Evolutionary conservation across 139 green algal genomes (phyloP).

Genomic region (Ettlia oleoabundans): DNA sequence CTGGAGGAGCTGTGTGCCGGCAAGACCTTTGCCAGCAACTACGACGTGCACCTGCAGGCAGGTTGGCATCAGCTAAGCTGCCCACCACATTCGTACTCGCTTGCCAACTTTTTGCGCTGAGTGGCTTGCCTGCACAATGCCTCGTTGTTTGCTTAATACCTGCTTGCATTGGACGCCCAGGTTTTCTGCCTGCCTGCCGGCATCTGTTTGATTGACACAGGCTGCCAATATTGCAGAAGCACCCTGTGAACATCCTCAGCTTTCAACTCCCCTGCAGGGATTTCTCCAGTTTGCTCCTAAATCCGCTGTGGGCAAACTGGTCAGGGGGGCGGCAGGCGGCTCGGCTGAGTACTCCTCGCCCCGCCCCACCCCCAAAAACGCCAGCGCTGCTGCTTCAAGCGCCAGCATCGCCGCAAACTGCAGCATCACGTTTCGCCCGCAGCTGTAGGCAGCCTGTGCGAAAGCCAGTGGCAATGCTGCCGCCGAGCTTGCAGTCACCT

Average conservation of each 20-base stretch:
- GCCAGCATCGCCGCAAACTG: slow-evolving; percentile 13
- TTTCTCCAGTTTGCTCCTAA: slow-evolving; percentile 18
- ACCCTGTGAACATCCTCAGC: too few species aligned
- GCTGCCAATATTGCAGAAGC: too few species aligned
- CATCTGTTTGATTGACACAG: too few species aligned
- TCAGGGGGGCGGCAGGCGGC: neutral
- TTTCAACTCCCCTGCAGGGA: neutral
- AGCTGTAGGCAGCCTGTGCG: neutral
- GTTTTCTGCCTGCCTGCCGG: too few species aligned
- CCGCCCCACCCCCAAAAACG: neutral
- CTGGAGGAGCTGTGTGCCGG: slow-evolving; percentile 54
- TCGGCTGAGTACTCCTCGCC: neutral
- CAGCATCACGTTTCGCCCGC: neutral
- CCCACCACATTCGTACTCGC: too few species aligned
- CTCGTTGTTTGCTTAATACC: neutral
- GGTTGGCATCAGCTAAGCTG: too few species aligned
- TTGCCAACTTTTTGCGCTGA: too few species aligned
- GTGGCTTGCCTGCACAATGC: neutral
- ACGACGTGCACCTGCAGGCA: slow-evolving; percentile 32
- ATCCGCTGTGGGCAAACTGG: neutral
- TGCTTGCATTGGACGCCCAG: too few species aligned
- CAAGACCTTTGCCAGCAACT: slow-evolving; percentile 22
- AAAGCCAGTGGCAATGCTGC: neutral
- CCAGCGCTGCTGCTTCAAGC: neutral
- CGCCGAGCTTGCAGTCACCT: too few species aligned